Conservation (phyloP, 257 asterid species). For the Forsythia suspensa region DNA sequence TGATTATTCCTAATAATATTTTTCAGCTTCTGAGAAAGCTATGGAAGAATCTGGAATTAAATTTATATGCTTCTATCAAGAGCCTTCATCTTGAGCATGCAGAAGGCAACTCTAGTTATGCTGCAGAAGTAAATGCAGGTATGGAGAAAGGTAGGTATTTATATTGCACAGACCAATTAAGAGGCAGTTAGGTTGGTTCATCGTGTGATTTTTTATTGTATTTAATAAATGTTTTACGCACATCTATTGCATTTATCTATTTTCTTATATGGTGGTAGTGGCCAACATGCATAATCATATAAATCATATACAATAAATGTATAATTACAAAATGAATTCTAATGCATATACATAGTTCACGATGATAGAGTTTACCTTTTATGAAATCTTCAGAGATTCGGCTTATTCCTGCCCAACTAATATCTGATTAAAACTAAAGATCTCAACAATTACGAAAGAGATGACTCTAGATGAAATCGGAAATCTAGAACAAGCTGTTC, state of each 20-base stretch:
- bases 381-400: not conserved
- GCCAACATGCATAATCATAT: not conserved
- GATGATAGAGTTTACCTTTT: not conserved
- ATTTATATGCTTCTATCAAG: constrained; percentile 37
- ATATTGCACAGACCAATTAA: not conserved
- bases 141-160: constrained; percentile 28
- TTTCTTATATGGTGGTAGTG: not conserved
- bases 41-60: constrained; percentile 39
- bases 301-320: not conserved
- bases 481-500: not conserved
- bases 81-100: constrained; percentile 31
- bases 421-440: not conserved
- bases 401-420: not conserved
- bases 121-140: constrained; percentile 25
- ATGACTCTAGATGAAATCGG: not conserved
- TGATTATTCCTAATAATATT: constrained; percentile 5
- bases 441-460: not conserved
- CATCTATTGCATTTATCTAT: not conserved
- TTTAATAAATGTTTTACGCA: not conserved
- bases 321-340: not conserved
- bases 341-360: not conserved
- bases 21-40: constrained; percentile 40
- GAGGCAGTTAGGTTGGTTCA: too few species aligned
- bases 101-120: constrained; percentile 25
- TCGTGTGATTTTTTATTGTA: not conserved